Evolutionary conservation across 441 rosid genomes (phyloP), one percentile per base, ranked within the genome.

Genomic region (Populus hybrid): DNA sequence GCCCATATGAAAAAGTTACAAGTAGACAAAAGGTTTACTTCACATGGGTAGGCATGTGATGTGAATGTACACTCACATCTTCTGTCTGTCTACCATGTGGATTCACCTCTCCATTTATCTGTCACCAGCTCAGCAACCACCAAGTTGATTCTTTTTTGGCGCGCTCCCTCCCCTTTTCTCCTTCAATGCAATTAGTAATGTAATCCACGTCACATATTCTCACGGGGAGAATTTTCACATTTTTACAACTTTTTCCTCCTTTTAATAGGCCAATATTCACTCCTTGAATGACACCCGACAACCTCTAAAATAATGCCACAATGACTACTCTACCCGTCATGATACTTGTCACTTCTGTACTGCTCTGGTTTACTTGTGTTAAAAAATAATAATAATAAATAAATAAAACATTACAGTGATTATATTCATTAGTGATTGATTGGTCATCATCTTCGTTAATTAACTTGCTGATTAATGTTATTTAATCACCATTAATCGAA

Each of bases 81-180:
- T 40, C 77, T 87, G 89, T 83, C 85, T 85, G 89, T 83, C 84
- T 84, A 82, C 88, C 95, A 89, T 87, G 93, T 90, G 92, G 84
- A 77, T 87, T 90, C 77, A 89, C 84, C 91, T 82, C 84, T 80
- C 24, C 72, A 72, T 90, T 88, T 77, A 86, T 84, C 91, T 90
- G 92, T 79, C 88, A 80, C 88, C 93, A 89, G 90, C 93, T 90
- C 85, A 82, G 82, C 79, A 30, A 35, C 79, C 84, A 75, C 86
- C 83, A 72, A 46, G 71, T 80, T 24, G 78, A 78, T 77, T 68
- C 79, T 50, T 61, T 30, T 30, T 30, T 30, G 32, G 32, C 32
- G 32, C 32, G 32, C 32, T 30, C 32, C 64, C 11, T 70, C 61
- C 18, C 1, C 5, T 71, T 40, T 36, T 23, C 5, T 30, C 32